These are phyloP conservation scores for Leishmania tropica DNA, from an alignment of 208 protist genomes.

Conservation along the genomic window DNA sequence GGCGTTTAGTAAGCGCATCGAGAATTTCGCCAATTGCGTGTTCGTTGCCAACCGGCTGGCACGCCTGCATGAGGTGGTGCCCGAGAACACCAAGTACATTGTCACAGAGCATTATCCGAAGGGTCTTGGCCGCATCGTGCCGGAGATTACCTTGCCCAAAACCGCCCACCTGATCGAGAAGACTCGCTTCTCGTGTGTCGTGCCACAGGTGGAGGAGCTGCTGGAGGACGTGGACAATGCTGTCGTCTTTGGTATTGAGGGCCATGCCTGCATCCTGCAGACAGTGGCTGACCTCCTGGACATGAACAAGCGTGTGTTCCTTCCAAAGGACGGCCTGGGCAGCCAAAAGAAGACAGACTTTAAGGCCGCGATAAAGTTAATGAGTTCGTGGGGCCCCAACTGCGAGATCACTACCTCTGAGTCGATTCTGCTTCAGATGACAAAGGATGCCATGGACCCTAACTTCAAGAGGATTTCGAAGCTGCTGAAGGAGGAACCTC, in stretches of 20 bases:
- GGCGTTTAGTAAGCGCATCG: slow-evolving; percentile 61
- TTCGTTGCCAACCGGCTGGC: slow-evolving; percentile 81
- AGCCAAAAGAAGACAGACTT: slow-evolving; percentile 72
- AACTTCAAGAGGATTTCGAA: slow-evolving; percentile 75
- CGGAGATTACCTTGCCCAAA: slow-evolving; percentile 59
- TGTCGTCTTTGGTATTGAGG: slow-evolving; percentile 85
- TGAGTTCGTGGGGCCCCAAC: slow-evolving; percentile 62
- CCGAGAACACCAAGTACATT: slow-evolving; percentile 71
- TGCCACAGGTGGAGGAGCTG: slow-evolving; percentile 53
- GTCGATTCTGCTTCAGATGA: slow-evolving; percentile 73
- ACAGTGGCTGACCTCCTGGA: slow-evolving; percentile 75
- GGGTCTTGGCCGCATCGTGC: slow-evolving; percentile 60
- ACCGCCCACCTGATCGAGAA: slow-evolving; percentile 49
- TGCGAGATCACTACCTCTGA: slow-evolving; percentile 72
- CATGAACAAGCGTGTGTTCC: slow-evolving; percentile 66
- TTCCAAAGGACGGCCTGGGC: slow-evolving; percentile 73
- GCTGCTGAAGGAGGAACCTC: slow-evolving; percentile 49
- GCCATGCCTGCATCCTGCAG: slow-evolving; percentile 81
- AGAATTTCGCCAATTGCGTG: slow-evolving; percentile 71
- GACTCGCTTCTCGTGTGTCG: slow-evolving; percentile 59
- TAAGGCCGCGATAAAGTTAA: slow-evolving; percentile 57
- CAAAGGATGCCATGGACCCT: slow-evolving; percentile 59
- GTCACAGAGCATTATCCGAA: slow-evolving; percentile 89
- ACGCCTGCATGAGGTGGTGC: slow-evolving; percentile 46
- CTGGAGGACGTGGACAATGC: slow-evolving; percentile 60